Percentiles rank a stretch among this genome's conserved stretches.
phyloP scores from a whole-genome alignment of 192 early-diverging fungal genomes.

The Coemansia sp. region DNA sequence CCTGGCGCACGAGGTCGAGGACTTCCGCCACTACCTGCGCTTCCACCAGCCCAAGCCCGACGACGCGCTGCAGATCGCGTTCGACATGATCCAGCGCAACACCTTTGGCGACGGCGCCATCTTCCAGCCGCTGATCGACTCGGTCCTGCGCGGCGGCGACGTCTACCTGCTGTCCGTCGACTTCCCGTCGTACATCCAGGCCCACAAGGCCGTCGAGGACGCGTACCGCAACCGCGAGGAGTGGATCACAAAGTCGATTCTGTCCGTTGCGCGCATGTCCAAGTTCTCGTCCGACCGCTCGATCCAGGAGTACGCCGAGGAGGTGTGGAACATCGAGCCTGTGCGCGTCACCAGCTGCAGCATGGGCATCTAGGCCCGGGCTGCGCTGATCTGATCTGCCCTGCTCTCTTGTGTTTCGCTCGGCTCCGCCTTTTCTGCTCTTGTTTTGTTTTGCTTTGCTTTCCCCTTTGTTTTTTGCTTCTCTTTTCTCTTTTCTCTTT shows the following conservation, averaged over 20 bases:
- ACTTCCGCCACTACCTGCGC: slow-evolving; percentile 87
- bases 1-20: slow-evolving; percentile 87
- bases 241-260: slow-evolving; percentile 90
- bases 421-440: not conserved
- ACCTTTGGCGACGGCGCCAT: slow-evolving; percentile 78
- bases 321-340: slow-evolving; percentile 85
- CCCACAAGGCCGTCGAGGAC: slow-evolving; percentile 78
- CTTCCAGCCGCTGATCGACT: slow-evolving; percentile 75
- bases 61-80: slow-evolving; percentile 72
- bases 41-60: slow-evolving; percentile 78
- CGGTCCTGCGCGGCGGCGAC: slow-evolving; percentile 80
- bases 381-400: not conserved
- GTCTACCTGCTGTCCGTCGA: slow-evolving; percentile 65
- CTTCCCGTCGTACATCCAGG: slow-evolving; percentile 73
- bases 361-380: slow-evolving; percentile 8
- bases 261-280: slow-evolving; percentile 88
- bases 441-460: slow-evolving; percentile 9
- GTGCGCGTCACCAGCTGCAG: slow-evolving; percentile 31
- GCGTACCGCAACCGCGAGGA: slow-evolving; percentile 76
- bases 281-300: slow-evolving; percentile 89
- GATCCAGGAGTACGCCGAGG: slow-evolving; percentile 89
- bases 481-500: slow-evolving; percentile 6
- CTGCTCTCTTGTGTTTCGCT: not conserved
- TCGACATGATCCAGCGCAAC: slow-evolving; percentile 75
- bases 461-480: not conserved